A percentile compares a stretch with the other conserved stretches of the same genome.
Conservation (phyloP, 139 green algal genomes). For the Micractinium sp. region DNA sequence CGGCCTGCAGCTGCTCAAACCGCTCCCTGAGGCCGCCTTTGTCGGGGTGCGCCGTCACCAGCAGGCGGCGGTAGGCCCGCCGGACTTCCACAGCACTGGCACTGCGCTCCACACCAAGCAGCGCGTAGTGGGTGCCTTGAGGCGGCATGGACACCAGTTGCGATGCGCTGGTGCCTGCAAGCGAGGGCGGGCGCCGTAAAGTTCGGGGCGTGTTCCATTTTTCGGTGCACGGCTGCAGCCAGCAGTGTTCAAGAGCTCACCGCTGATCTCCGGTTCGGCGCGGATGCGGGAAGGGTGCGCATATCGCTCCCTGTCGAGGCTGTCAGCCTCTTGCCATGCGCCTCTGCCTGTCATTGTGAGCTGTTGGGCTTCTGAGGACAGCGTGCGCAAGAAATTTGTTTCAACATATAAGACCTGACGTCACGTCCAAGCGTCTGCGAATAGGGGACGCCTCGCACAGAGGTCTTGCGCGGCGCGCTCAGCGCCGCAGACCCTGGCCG, state of each 20-base stretch:
- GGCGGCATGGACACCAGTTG: not conserved
- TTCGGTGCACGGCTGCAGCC: no score
- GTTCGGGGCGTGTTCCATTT: no score
- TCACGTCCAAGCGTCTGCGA: no score
- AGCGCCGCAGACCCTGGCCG: no score
- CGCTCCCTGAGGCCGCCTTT: constrained; percentile 34
- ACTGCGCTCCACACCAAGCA: constrained; percentile 11
- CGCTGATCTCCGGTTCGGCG: not conserved
- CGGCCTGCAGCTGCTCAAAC: constrained; percentile 31
- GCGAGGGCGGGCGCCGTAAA: no score
- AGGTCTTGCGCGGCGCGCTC: no score
- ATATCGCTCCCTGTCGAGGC: constrained; percentile 10
- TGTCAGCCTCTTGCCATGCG: not conserved
- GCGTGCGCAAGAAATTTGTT: no score
- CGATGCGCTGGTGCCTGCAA: not conserved
- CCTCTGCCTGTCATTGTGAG: not conserved
- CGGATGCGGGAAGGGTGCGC: not conserved
- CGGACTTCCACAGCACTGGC: constrained; percentile 17
- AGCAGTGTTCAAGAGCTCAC: not conserved
- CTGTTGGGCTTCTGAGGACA: no score
- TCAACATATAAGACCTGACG: no score
- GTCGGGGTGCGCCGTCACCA: constrained; percentile 39
- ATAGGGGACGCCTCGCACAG: no score
- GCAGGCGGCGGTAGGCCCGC: constrained; percentile 30
- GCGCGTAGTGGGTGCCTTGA: constrained; percentile 2